Conservation (phyloP, 306 rosid species). For the Alnus rubra region DNA sequence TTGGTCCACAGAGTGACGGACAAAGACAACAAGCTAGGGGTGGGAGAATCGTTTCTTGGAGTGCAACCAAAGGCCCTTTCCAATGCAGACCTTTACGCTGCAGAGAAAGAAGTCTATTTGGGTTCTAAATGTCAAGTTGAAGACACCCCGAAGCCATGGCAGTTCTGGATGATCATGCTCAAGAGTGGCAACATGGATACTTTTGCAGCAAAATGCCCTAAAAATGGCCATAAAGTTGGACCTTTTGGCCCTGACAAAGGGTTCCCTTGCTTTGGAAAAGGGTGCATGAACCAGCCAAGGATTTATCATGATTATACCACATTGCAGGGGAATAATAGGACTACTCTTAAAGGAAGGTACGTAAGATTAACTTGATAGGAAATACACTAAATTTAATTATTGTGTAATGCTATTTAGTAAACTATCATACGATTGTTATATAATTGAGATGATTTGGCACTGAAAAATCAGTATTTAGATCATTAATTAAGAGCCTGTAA, state of each 20-base stretch:
- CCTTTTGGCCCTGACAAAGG: conserved; percentile 32
- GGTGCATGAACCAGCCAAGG: conserved; percentile 62
- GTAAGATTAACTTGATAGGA: too few relatives aligned
- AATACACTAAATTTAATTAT: too few relatives aligned
- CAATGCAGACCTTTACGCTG: conserved; percentile 35
- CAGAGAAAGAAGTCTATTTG: conserved; percentile 44
- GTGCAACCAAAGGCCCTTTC: conserved; percentile 28
- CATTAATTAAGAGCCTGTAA: too few relatives aligned
- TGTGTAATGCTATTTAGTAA: too few relatives aligned
- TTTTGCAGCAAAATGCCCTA: conserved; percentile 45
- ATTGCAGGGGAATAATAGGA: conserved; percentile 31
- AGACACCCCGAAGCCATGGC: conserved; percentile 57
- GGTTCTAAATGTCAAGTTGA: conserved; percentile 50
- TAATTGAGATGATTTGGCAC: too few relatives aligned
- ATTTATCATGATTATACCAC: conserved; percentile 53
- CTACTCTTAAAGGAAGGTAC: conserved; percentile 35
- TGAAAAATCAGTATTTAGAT: too few relatives aligned
- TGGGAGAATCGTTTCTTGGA: conserved; percentile 43
- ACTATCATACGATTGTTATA: too few relatives aligned
- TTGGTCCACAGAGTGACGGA: conserved; percentile 53
- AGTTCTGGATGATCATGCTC: conserved; percentile 70
- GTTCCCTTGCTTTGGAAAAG: conserved; percentile 58
- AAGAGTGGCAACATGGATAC: conserved; percentile 66
- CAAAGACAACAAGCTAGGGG: conserved; percentile 40
- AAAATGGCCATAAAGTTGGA: conserved; percentile 42